Conservation (phyloP, 306 rosid species). For the Inga oerstediana region DNA sequence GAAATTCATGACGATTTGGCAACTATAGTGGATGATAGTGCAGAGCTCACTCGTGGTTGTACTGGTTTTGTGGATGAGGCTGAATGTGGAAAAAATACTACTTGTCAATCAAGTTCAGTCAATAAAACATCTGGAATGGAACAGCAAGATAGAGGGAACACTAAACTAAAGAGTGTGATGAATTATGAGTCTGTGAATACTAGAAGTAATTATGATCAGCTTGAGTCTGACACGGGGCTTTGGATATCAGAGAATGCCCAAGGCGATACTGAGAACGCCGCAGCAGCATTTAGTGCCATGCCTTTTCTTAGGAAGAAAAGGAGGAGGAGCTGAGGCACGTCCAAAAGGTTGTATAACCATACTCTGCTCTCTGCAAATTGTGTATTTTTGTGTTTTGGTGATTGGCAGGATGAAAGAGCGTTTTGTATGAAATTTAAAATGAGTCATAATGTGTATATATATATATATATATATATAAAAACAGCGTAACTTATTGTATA, state of each 20-base stretch:
- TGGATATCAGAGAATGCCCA: conserved; percentile 34
- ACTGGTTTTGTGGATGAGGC: conserved; percentile 37
- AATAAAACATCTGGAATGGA: conserved; percentile 28
- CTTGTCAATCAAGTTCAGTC: conserved; percentile 31
- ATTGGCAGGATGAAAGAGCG: background rate
- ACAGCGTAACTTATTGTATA: background rate
- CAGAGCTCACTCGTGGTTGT: conserved; percentile 30
- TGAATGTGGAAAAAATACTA: conserved; percentile 25
- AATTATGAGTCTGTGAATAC: conserved; percentile 27
- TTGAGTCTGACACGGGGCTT: conserved; percentile 32
- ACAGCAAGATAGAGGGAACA: conserved; percentile 24
- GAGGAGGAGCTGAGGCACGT: conserved; percentile 46
- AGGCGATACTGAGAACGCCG: conserved; percentile 32
- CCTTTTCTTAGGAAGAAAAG: conserved; percentile 71
- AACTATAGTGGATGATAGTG: conserved; percentile 24
- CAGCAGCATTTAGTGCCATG: conserved; percentile 61
- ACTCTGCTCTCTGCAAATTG: background rate
- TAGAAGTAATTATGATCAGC: conserved; percentile 29
- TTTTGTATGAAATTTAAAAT: background rate
- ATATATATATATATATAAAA: background rate
- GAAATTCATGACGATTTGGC: conserved; percentile 29
- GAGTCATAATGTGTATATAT: background rate
- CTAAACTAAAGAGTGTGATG: conserved; percentile 25
- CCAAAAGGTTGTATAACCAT: background rate
- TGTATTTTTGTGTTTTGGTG: background rate